Base-by-base conservation (phyloP, 768 basidiomycete genomes). In the Agrocybe praecox region DNA sequence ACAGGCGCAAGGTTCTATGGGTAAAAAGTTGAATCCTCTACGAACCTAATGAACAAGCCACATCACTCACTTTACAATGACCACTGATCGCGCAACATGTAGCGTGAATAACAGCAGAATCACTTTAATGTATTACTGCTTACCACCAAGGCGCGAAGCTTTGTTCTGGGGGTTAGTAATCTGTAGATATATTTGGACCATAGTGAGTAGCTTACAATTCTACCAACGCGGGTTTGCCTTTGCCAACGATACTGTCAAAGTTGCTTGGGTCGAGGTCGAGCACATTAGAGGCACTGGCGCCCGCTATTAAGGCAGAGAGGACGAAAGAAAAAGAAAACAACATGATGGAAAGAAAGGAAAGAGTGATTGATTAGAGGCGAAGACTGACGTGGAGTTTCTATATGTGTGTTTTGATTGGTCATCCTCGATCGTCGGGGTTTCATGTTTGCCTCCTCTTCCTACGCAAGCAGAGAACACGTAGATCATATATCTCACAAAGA, bases 121-220 rank as follows among this genome's bases (percentile, higher is more conserved):
- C 9, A 29, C 7, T 1, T 17, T 24, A 18, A 5, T 55, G 9
- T 14, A 40, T 46, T n/a, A 9, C 23, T 57, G 65, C 85, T 59
- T 78, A 90, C 89, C 92, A 94, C 92, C 92, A 94, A 9, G 92
- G 89, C 17, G 92, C 92, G 63, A 88, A 94, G 72, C 92, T 94
- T 43, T 3, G 18, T 12, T 23, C 6, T 8, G 45, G 8, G 40
- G 21, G 23, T 43, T 32, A 22, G 21, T 23, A 42, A 40, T 45
- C 24, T 9, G 14, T 14, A 19, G 46, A 40, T 34, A 45, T 19
- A 32, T 17, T 22, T 26, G 22, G 43, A 17, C n/a, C n/a, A 2
- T 7, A 36, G 15, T 46, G 62, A 42, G 40, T 45, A 19, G 82
- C 94, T 72, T 65, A 95, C 93, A 96, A 96, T 74, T 96, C 94